Base-by-base conservation (phyloP, 2,329 filamentous ascomycete genomes). In the Metarhizium album region DNA sequence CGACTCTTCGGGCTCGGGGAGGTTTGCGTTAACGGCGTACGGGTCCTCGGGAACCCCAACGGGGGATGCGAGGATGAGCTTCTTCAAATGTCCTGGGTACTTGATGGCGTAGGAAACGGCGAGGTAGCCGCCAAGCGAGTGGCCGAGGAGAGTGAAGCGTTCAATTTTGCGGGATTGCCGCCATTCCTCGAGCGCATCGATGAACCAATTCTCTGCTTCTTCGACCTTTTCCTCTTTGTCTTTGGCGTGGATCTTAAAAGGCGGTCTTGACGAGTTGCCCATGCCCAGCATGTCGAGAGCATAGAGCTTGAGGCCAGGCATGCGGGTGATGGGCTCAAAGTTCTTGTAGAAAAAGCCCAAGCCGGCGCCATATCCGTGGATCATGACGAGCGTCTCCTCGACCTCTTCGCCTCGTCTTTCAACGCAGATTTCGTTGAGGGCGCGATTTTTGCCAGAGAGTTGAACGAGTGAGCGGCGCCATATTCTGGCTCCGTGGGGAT, bases 311-410 rank as follows among this genome's bases (percentile, higher is more conserved):
- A 93, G 94, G 27, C 90, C 90, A 27, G 78, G 74, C 1, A 82
- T 71, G 18, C 90, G 82, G 45, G 85, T 90, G 33, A 98, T 71
- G 5, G 84, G 82, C 67, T 98, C 93, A 54, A 95, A 95, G 65
- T 98, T 98, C 70, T 93, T 91, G 75, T 96, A 98, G 75, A 95
- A 98, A 70, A 98, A 97, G 22, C 91, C 93, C 1, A 98, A 76
- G 0, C 93, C 93, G 2, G 93, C 93, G 45, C 93, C 93, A 67
- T 98, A 98, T 54, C 93, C 93, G 64, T 98, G 93, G 4, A 98
- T 73, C 81, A 98, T 95, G 43, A 98, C 91, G 16, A 98, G 74
- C 42, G 88, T 93, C 62, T 97, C 84, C 45, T 94, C 84, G 0
- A 82, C 79, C 4, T 83, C 69, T 63, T 96, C 90, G 35, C 83